A percentile compares a stretch with the other conserved stretches of the same genome.
These are phyloP conservation scores for Aureobasidium sp. DNA, from an alignment of 2,329 filamentous ascomycete species.

Conservation along the genomic window DNA sequence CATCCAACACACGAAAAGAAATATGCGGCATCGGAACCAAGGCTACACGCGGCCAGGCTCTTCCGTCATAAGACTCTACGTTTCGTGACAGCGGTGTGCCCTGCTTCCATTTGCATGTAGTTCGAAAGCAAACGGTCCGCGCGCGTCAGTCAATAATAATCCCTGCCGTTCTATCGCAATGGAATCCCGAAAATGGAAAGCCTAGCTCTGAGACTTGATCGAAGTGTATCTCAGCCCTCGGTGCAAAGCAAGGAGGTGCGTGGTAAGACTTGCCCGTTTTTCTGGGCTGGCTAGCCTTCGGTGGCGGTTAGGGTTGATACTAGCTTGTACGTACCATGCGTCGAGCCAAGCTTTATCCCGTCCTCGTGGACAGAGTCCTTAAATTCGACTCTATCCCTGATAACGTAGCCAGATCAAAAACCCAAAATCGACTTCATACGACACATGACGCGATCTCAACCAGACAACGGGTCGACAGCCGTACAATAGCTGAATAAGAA, in stretches of 20 bases:
- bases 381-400: neutral
- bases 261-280: slow-evolving; percentile 4
- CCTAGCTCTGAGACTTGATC: neutral
- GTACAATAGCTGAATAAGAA: neutral
- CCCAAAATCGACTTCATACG: neutral
- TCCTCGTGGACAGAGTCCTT: neutral
- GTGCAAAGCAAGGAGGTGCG: neutral
- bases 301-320: neutral
- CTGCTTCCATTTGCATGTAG: neutral
- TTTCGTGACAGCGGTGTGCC: neutral
- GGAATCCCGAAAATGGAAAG: neutral
- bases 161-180: neutral
- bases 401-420: neutral
- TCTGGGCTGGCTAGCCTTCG: neutral
- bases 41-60: neutral
- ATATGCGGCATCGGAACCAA: neutral
- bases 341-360: neutral
- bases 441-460: neutral
- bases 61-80: neutral
- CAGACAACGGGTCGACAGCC: neutral
- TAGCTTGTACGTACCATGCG: neutral
- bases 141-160: neutral
- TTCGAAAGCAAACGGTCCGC: neutral
- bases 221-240: neutral
- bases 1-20: neutral